A percentile compares a stretch with the other conserved stretches of the same genome.
These are phyloP conservation scores for Solanum verrucosum DNA, from an alignment of 257 asterid species.

Conservation along the genomic window DNA sequence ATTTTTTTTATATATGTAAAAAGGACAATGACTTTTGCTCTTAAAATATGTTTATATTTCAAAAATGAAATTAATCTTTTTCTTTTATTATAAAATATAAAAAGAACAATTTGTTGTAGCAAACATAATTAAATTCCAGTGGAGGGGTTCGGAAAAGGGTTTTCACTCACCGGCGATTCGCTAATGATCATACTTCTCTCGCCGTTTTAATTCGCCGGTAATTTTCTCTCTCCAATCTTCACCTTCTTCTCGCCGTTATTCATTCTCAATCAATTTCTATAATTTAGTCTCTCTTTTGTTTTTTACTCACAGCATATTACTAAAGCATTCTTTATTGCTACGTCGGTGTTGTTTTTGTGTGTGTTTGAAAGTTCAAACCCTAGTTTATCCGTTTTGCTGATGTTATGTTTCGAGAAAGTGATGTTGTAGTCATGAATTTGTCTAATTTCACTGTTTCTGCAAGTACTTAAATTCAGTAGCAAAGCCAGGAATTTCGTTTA, in stretches of 20 bases:
- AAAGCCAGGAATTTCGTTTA: neutral
- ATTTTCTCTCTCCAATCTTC: constrained; percentile 2
- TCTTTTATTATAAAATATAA: neutral
- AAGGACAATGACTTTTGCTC: neutral
- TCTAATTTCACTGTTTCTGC: neutral
- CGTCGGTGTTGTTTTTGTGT: neutral
- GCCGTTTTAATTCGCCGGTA: neutral
- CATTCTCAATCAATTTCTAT: neutral
- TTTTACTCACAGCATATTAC: neutral
- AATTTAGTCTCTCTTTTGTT: neutral
- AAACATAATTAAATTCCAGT: neutral
- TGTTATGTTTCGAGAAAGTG: neutral
- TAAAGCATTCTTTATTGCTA: neutral
- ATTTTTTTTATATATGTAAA: too few relatives aligned
- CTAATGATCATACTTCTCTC: constrained; percentile 4
- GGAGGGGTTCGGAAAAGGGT: constrained; percentile 9
- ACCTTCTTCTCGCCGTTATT: neutral
- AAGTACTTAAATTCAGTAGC: neutral
- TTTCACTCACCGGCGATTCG: neutral
- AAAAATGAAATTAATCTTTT: neutral
- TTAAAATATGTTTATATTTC: neutral
- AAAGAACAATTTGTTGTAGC: neutral
- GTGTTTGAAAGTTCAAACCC: neutral
- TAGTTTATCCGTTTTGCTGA: neutral
- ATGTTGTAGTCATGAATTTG: neutral